Conservation (phyloP, 2,329 filamentous ascomycete species). For the Penicillium italicum region DNA sequence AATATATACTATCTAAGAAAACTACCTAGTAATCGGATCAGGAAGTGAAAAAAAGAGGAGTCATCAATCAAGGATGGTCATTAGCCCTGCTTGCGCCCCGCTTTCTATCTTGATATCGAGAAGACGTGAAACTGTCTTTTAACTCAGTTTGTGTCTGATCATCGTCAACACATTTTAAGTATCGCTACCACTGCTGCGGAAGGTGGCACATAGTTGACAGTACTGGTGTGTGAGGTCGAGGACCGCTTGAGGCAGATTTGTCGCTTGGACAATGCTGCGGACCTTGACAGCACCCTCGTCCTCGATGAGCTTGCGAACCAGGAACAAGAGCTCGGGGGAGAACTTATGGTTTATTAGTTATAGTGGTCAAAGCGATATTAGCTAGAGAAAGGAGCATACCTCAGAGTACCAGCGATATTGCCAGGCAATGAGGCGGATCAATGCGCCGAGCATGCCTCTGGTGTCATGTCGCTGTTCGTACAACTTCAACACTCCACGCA, state of each 20-base stretch:
- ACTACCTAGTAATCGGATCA: constrained; percentile 5
- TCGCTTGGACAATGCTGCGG: constrained; percentile 93
- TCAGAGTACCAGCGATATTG: constrained; percentile 99
- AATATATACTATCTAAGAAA: constrained; percentile 9
- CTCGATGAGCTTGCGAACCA: constrained; percentile 89
- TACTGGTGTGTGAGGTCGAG: constrained; percentile 95
- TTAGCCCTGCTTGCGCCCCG: constrained; percentile 15
- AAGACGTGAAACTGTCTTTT: neutral
- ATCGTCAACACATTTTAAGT: constrained; percentile 51
- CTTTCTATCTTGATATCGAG: constrained; percentile 14
- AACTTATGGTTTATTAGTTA: constrained; percentile 54
- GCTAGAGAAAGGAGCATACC: constrained; percentile 44
- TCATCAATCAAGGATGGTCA: constrained; percentile 21
- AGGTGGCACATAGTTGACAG: constrained; percentile 87
- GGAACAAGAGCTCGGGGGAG: constrained; percentile 82
- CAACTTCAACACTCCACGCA: constrained; percentile 75
- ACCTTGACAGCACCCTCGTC: constrained; percentile 97
- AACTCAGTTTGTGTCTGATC: neutral
- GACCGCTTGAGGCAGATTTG: constrained; percentile 86
- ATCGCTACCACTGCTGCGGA: constrained; percentile 89
- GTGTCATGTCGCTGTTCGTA: constrained; percentile 77
- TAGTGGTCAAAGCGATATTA: neutral
- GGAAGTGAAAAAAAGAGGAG: constrained; percentile 11
- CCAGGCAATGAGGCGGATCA: constrained; percentile 92
- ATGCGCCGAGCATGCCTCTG: constrained; percentile 73